Evolutionary conservation across 2,329 filamentous ascomycete species (phyloP).

Genomic region (Microdochium paspali): DNA sequence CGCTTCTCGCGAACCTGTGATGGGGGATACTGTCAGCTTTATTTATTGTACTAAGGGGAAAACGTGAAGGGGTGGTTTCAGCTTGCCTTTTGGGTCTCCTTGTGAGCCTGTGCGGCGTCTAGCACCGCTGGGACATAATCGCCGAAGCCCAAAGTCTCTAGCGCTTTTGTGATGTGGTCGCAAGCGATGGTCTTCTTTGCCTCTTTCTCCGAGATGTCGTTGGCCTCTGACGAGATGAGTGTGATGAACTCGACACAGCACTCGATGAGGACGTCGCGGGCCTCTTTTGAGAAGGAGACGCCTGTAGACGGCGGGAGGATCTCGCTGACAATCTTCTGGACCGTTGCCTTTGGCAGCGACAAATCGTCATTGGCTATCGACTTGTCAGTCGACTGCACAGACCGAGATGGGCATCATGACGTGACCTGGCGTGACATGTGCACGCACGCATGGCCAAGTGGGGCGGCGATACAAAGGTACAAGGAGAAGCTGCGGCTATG

Average conservation of each 20-base stretch:
- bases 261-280: constrained; percentile 89
- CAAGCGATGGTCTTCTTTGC: constrained; percentile 98
- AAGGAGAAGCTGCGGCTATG: background rate
- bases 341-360: constrained; percentile 57
- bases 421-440: background rate
- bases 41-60: background rate
- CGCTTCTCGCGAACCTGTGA: constrained; percentile 86
- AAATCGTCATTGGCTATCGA: constrained; percentile 51
- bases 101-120: constrained; percentile 49
- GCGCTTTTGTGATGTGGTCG: constrained; percentile 92
- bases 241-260: constrained; percentile 99
- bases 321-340: constrained; percentile 86
- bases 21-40: constrained; percentile 6
- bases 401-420: too few species aligned
- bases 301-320: constrained; percentile 71
- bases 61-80: background rate
- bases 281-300: constrained; percentile 87
- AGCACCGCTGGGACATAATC: constrained; percentile 83
- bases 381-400: constrained; percentile 19
- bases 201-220: constrained; percentile 97
- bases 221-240: constrained; percentile 94
- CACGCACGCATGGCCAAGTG: background rate
- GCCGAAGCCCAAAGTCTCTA: constrained; percentile 84
- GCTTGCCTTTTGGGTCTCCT: constrained; percentile 80
- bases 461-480: background rate